These are phyloP conservation scores for Penicillium sp. DNA, from an alignment of 2,329 filamentous ascomycete genomes.

Conservation along the genomic window DNA sequence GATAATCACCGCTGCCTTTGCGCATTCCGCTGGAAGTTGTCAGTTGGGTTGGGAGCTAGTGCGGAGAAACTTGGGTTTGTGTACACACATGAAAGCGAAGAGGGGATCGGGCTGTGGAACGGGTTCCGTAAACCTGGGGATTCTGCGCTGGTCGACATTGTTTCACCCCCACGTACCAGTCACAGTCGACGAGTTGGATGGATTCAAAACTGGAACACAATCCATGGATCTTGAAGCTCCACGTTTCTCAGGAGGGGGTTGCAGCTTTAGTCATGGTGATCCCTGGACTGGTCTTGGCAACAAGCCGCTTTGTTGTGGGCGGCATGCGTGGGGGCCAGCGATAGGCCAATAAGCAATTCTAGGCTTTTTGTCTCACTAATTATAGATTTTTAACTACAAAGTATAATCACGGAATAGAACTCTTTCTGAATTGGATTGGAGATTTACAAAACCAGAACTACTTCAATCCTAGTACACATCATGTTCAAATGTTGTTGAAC, in stretches of 20 bases:
- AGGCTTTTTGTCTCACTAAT: not conserved
- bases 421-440: not conserved
- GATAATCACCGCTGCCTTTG: constrained; percentile 91
- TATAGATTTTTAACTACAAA: not conserved
- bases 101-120: constrained; percentile 46
- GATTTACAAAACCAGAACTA: too few species aligned
- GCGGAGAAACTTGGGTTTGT: not conserved
- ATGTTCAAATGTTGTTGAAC: too few species aligned
- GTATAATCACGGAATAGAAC: not conserved
- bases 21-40: constrained; percentile 74
- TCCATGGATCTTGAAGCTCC: not conserved
- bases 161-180: not conserved
- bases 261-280: constrained; percentile 1
- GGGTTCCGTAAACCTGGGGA: constrained; percentile 8
- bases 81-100: constrained; percentile 46
- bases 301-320: not conserved
- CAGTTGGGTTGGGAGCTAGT: not conserved
- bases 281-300: not conserved
- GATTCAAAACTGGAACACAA: not conserved
- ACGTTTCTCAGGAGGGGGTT: not conserved
- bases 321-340: not conserved
- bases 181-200: constrained; percentile 4
- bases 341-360: not conserved
- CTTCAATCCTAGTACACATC: too few species aligned
- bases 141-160: constrained; percentile 2